Conservation (phyloP, 225 moss, liverwort and hornwort species). For the Antitrichia curtipendula region DNA sequence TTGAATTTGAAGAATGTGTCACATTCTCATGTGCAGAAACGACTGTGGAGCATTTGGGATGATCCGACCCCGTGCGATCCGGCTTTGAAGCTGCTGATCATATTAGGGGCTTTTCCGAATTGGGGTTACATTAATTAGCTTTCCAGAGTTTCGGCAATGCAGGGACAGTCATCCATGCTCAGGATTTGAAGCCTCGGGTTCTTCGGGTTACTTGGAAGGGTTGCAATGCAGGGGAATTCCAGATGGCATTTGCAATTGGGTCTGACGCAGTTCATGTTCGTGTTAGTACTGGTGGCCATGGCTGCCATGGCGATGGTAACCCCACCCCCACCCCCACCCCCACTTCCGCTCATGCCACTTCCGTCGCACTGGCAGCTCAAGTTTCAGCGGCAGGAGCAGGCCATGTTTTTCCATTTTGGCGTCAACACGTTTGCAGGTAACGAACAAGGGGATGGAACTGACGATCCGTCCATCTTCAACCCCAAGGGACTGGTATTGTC, state of each 20-base stretch:
- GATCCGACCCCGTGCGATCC: not conserved
- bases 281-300: not conserved
- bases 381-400: conserved; percentile 62
- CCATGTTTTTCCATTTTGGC: conserved; percentile 79
- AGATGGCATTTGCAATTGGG: not conserved
- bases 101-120: not conserved
- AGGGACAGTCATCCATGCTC: not conserved
- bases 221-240: not conserved
- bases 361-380: conserved; percentile 62
- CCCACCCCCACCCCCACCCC: conserved; percentile 54
- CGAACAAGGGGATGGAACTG: conserved; percentile 64
- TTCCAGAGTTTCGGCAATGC: not conserved
- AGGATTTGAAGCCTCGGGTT: not conserved
- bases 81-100: not conserved
- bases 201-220: not conserved
- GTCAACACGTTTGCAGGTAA: conserved; percentile 74
- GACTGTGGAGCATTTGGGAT: not conserved
- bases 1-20: not conserved
- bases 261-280: not conserved
- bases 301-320: not conserved
- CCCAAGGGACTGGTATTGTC: conserved; percentile 37
- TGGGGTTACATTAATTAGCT: not conserved
- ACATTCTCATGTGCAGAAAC: not conserved
- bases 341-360: conserved; percentile 57
- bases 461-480: conserved; percentile 56